Conservation (phyloP, 2,329 filamentous ascomycete genomes). For the Aschersonia sp. region DNA sequence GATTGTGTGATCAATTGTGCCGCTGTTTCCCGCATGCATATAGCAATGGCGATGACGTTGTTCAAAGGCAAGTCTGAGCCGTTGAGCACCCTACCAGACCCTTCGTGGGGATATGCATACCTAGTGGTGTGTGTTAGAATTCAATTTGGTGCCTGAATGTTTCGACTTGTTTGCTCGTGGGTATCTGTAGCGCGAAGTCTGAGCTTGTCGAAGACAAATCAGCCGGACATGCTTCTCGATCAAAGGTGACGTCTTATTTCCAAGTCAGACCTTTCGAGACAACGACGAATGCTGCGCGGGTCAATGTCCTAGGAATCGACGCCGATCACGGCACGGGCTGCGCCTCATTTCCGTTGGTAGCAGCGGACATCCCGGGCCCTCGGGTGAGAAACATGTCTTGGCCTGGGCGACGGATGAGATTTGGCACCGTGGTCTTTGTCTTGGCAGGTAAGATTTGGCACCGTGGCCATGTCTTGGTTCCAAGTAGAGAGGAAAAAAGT, state of each 20-base stretch:
- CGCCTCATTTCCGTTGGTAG: not conserved
- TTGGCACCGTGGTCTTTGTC: no score
- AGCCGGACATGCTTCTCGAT: no score
- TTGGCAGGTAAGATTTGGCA: not conserved
- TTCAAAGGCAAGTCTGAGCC: conserved; percentile 1
- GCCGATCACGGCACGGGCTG: not conserved
- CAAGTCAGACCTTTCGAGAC: not conserved
- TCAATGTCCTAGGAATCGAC: not conserved
- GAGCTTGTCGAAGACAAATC: no score
- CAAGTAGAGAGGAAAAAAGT: not conserved
- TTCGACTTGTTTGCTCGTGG: no score
- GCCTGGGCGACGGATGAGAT: no score
- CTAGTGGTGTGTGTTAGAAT: no score
- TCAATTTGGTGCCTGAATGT: no score
- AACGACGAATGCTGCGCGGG: not conserved
- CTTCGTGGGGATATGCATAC: no score
- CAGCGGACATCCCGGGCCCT: no score
- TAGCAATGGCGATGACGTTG: not conserved
- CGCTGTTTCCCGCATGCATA: not conserved
- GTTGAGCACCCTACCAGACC: not conserved
- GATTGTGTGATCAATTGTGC: not conserved
- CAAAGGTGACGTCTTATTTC: no score
- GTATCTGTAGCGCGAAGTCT: no score
- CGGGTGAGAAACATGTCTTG: no score
- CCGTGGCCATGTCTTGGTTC: not conserved